phyloP scores from a whole-genome alignment of 2,329 filamentous ascomycete genomes.

The Alternaria atra region DNA sequence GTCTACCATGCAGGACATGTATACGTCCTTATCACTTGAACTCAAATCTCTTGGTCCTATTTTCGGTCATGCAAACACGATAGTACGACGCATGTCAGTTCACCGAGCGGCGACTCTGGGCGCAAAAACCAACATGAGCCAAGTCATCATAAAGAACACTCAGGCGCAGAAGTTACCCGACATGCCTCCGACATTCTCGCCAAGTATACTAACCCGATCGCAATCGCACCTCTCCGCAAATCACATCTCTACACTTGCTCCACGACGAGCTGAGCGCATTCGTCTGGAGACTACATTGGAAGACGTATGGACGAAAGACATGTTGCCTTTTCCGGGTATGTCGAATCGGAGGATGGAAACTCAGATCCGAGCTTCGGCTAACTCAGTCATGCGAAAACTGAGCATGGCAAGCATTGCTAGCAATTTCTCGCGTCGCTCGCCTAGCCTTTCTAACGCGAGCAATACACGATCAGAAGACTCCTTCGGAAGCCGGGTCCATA shows the following conservation, averaged over 20 bases:
- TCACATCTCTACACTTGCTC: constrained; percentile 74
- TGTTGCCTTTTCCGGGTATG: constrained; percentile 86
- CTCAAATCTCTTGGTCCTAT: constrained; percentile 78
- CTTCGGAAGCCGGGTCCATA: constrained; percentile 38
- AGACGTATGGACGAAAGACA: constrained; percentile 85
- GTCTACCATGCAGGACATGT: constrained; percentile 60
- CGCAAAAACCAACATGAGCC: constrained; percentile 71
- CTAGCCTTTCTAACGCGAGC: constrained; percentile 61
- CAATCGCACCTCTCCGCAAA: constrained; percentile 78
- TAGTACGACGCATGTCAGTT: constrained; percentile 76
- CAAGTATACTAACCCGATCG: constrained; percentile 74
- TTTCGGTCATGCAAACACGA: constrained; percentile 73
- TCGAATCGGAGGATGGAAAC: constrained; percentile 72
- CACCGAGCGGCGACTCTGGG: constrained; percentile 80
- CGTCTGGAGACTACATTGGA: constrained; percentile 76
- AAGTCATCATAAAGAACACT: constrained; percentile 89
- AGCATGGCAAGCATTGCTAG: constrained; percentile 82
- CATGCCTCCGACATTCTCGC: constrained; percentile 54
- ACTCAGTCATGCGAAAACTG: constrained; percentile 86
- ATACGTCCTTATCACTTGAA: constrained; percentile 72
- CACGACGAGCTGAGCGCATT: constrained; percentile 77
- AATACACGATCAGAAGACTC: constrained; percentile 50
- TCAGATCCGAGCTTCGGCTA: constrained; percentile 79
- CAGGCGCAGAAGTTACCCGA: constrained; percentile 69
- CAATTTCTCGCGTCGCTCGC: constrained; percentile 77